Conservation (phyloP, 108 stramenopile genomes). For the Thalassiosira profunda region DNA sequence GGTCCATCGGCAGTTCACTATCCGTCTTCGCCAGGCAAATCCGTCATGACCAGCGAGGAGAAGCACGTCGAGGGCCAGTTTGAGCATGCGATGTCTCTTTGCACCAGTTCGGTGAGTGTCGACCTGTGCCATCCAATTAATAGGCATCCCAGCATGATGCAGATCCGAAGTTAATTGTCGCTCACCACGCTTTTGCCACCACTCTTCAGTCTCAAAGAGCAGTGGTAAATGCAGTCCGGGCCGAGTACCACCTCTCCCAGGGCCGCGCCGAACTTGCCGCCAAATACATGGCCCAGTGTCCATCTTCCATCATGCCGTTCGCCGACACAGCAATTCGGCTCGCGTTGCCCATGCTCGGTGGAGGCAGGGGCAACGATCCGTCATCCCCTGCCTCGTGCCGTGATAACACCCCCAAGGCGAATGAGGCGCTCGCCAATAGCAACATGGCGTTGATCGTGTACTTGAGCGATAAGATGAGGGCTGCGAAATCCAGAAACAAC, state of each 20-base stretch:
- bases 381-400: neutral
- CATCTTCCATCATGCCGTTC: conserved; percentile 76
- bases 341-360: conserved; percentile 71
- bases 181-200: neutral
- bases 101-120: conserved; percentile 62
- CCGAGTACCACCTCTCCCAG: conserved; percentile 83
- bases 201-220: conserved; percentile 69
- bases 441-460: conserved; percentile 82
- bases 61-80: conserved; percentile 78
- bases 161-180: too few relatives aligned
- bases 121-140: too few relatives aligned
- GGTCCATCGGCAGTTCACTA: neutral
- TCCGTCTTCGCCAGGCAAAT: neutral
- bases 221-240: conserved; percentile 78
- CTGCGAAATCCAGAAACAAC: conserved; percentile 70
- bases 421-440: conserved; percentile 61
- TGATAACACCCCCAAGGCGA: conserved; percentile 59
- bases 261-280: conserved; percentile 79
- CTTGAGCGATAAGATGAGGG: conserved; percentile 81
- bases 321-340: conserved; percentile 81
- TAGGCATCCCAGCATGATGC: too few relatives aligned
- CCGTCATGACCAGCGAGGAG: conserved; percentile 61
- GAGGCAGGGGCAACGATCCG: conserved; percentile 51
- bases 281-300: conserved; percentile 84
- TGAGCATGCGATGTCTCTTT: conserved; percentile 83